Base-by-base conservation (phyloP, 306 rosid genomes). In the Cyclanthera cordifolia region DNA sequence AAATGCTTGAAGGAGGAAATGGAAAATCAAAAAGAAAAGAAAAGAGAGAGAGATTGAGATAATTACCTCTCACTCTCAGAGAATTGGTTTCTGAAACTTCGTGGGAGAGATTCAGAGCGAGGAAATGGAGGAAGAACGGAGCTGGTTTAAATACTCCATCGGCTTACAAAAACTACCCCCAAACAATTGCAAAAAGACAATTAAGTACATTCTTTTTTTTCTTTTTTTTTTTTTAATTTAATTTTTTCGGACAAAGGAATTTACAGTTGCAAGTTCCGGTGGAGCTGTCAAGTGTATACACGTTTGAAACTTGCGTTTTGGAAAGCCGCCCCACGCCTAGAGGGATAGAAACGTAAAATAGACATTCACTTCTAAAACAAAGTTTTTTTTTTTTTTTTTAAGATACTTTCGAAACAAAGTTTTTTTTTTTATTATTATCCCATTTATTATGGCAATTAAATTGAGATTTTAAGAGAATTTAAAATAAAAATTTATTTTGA, bases 251-350 rank as follows among this genome's bases (percentile, higher is more conserved):
- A 20, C 8, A 14, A 46, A 14, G 48, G 68, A 66, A 59, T 59
- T 64, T 65, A 39, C 71, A 45, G 23, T 47, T 46, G 71, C 54
- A 66, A 46, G 71, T 16, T 66, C 71, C 25, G 55, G 34, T 66
- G 71, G 55, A 47, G 54, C 71, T 66, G 71, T 66, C 71, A 16
- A 66, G 15, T 47, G 55, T 25, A 9, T 47, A 66, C 71, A 66
- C 55, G 71, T 66, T 66, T 66, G 54, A 66, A 66, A 66, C 70
- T 45, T 65, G 34, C 53, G 70, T 65, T 23, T 65, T 23, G 70
- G 53, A 43, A 43, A 53, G 37, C 70, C 51, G 69, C 43, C 69
- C 66, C 51, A 39, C 70, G 41, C 70, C 20, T 1, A 2, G 37
- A 24, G 55, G 71, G 43, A 47, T 30, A 66, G 4, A 66, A 66